Percentiles rank a stretch among this genome's conserved stretches.
Conservation (phyloP, 1,139 yeast genomes). For the Scheffersomyces quercinus region DNA sequence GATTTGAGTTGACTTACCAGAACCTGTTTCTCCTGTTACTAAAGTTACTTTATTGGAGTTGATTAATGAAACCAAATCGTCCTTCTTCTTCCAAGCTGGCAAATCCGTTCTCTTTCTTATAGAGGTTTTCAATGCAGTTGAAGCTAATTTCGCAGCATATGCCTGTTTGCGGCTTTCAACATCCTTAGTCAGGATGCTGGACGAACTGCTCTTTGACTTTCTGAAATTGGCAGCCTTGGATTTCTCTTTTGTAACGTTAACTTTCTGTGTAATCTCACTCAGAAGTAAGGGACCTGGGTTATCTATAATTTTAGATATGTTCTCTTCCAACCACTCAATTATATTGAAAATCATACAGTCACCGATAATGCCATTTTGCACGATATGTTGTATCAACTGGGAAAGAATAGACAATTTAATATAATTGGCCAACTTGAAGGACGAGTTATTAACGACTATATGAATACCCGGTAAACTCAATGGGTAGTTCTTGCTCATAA, state of each 20-base stretch:
- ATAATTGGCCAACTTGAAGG: conserved; percentile 66
- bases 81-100: conserved; percentile 82
- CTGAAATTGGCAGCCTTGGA: background rate
- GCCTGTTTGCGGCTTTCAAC: conserved; percentile 23
- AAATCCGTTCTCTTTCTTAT: conserved; percentile 47
- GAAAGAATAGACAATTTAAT: conserved; percentile 65
- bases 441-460: conserved; percentile 46
- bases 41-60: conserved; percentile 63
- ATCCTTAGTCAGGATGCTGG: conserved; percentile 12
- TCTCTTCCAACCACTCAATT: conserved; percentile 73
- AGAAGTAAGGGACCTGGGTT: conserved; percentile 72
- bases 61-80: conserved; percentile 57
- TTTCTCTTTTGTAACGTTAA: background rate
- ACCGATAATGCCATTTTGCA: conserved; percentile 52
- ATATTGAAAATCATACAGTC: conserved; percentile 67
- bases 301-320: conserved; percentile 55
- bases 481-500: conserved; percentile 58
- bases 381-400: conserved; percentile 44
- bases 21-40: conserved; percentile 94
- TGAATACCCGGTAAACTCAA: conserved; percentile 62
- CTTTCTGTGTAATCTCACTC: conserved; percentile 1
- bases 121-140: conserved; percentile 19
- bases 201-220: background rate
- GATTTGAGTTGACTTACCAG: conserved; percentile 52
- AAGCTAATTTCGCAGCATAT: conserved; percentile 16